phyloP scores from a whole-genome alignment of 2,329 filamentous ascomycete genomes.

The Alternaria consortialis region DNA sequence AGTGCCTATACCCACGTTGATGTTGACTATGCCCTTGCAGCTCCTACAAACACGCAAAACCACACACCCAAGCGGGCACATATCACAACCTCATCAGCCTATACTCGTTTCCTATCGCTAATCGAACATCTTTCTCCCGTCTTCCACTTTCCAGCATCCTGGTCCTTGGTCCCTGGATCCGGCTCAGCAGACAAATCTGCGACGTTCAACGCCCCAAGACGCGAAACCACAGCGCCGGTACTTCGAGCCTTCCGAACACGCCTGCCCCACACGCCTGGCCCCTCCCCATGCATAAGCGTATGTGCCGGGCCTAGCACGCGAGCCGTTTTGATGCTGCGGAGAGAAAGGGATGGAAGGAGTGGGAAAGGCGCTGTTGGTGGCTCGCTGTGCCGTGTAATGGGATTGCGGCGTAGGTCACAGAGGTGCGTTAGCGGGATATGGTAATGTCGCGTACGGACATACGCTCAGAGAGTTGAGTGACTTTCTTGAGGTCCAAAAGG shows the following conservation, averaged over 20 bases:
- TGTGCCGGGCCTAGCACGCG: not conserved
- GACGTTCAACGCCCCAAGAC: slow-evolving; percentile 1
- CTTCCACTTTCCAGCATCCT: not conserved
- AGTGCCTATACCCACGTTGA: not conserved
- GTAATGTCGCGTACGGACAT: not conserved
- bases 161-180: not conserved
- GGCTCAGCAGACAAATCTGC: not conserved
- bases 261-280: not conserved
- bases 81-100: not conserved
- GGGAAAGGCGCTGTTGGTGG: slow-evolving; percentile 4
- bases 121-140: not conserved
- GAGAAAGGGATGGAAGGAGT: not conserved
- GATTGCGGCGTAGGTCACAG: slow-evolving; percentile 3
- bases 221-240: slow-evolving; percentile 5
- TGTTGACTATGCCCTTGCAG: not conserved
- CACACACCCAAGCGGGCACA: not conserved
- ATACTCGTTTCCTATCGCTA: not conserved
- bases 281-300: not conserved
- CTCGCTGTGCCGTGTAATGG: slow-evolving; percentile 1
- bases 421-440: not conserved
- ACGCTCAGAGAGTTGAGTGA: not conserved
- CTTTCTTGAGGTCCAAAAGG: not conserved
- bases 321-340: not conserved
- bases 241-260: not conserved
- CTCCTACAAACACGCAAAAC: not conserved